These are phyloP conservation scores for Septoria linicola DNA, from an alignment of 2,329 filamentous ascomycete genomes.

Conservation along the genomic window DNA sequence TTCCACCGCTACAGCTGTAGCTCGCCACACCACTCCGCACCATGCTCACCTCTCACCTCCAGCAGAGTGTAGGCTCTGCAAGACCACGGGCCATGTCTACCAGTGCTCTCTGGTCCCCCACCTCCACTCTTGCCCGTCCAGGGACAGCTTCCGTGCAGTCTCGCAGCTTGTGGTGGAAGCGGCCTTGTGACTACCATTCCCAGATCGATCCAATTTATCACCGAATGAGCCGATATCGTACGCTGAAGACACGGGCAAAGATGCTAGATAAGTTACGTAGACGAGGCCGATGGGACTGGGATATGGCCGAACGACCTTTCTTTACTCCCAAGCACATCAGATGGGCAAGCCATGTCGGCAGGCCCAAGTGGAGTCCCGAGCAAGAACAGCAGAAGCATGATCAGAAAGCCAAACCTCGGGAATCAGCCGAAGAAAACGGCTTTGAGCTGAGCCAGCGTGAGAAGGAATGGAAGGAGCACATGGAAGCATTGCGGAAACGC, in stretches of 20 bases:
- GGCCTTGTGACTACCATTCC: slow-evolving; percentile 31
- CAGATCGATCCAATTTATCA: slow-evolving; percentile 37
- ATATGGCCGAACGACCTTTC: slow-evolving; percentile 29
- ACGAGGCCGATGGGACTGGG: slow-evolving; percentile 36
- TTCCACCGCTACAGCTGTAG: slow-evolving; percentile 1
- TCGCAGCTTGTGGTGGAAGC: slow-evolving; percentile 33
- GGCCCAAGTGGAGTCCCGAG: slow-evolving; percentile 22
- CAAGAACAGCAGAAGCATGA: slow-evolving; percentile 23
- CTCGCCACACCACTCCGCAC: not conserved
- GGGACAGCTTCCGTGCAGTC: slow-evolving; percentile 16
- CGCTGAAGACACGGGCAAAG: slow-evolving; percentile 35
- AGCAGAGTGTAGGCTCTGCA: slow-evolving; percentile 19
- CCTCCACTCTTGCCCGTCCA: slow-evolving; percentile 19
- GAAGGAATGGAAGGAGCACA: slow-evolving; percentile 38
- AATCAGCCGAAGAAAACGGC: slow-evolving; percentile 20
- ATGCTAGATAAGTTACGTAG: slow-evolving; percentile 35
- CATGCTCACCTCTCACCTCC: slow-evolving; percentile 34
- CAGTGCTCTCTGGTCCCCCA: slow-evolving; percentile 20
- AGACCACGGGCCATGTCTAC: slow-evolving; percentile 21
- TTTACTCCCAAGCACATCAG: slow-evolving; percentile 34
- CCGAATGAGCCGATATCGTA: slow-evolving; percentile 32
- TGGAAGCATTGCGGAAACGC: slow-evolving; percentile 37
- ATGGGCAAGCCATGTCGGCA: slow-evolving; percentile 31
- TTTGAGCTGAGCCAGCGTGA: slow-evolving; percentile 34
- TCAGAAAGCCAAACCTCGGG: slow-evolving; percentile 17